phyloP scores from a whole-genome alignment of 176 grass and related monocot species.

The Typha latifolia region DNA sequence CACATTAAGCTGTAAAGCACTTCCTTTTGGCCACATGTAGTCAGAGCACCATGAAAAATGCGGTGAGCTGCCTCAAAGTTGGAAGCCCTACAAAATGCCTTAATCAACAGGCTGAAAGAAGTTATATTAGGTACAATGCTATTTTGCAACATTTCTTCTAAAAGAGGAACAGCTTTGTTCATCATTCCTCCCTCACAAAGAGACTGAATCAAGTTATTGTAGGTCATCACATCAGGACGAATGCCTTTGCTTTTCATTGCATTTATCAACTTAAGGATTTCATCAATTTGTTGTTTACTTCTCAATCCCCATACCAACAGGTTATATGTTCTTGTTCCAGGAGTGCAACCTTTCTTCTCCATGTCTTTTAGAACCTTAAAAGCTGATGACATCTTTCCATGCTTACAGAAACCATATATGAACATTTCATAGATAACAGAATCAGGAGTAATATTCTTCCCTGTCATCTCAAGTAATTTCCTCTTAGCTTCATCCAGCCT shows the following conservation, averaged over 20 bases:
- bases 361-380: conserved; percentile 86
- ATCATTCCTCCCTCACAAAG: conserved; percentile 55
- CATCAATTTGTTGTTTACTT: conserved; percentile 53
- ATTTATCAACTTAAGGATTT: conserved; percentile 72
- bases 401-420: conserved; percentile 63
- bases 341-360: conserved; percentile 79
- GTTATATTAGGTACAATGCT: conserved; percentile 62
- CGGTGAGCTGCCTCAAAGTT: conserved; percentile 62
- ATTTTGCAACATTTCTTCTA: conserved; percentile 91
- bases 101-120: conserved; percentile 79
- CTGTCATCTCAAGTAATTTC: conserved; percentile 72
- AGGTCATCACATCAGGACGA: conserved; percentile 53
- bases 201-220: conserved; percentile 73
- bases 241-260: conserved; percentile 76
- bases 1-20: conserved; percentile 78
- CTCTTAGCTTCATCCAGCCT: conserved; percentile 80
- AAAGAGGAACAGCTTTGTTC: conserved; percentile 50
- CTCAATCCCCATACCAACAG: conserved; percentile 75
- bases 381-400: conserved; percentile 67
- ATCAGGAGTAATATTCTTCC: conserved; percentile 64
- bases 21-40: conserved; percentile 70
- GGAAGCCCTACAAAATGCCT: conserved; percentile 46
- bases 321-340: conserved; percentile 85
- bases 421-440: conserved; percentile 80
- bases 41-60: conserved; percentile 66